phyloP scores from a whole-genome alignment of 2,329 filamentous ascomycete species.

The Ascochyta viciae-villosae region DNA sequence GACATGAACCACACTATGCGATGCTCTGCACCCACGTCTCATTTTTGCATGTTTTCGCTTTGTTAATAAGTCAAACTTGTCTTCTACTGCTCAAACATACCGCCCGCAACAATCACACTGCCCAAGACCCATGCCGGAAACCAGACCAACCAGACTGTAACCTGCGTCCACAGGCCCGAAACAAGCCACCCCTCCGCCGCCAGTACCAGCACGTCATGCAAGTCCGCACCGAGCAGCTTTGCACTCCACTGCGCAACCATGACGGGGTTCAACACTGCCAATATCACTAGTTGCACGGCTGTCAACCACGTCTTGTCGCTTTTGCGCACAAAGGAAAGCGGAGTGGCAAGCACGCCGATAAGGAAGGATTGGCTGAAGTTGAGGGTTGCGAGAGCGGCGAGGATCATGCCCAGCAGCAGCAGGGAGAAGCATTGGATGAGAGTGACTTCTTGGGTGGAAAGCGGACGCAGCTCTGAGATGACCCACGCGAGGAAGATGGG shows the following conservation, averaged over 20 bases:
- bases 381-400: conserved; percentile 90
- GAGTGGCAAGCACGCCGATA: conserved; percentile 78
- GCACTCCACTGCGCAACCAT: conserved; percentile 41
- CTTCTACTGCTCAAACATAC: conserved; percentile 20
- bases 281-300: conserved; percentile 22
- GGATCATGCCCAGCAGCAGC: conserved; percentile 88
- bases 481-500: conserved; percentile 41
- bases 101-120: conserved; percentile 38
- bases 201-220: conserved; percentile 66
- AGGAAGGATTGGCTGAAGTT: conserved; percentile 94
- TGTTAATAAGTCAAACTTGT: neutral
- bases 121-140: conserved; percentile 88
- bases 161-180: conserved; percentile 86
- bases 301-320: conserved; percentile 16
- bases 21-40: neutral
- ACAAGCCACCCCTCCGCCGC: conserved; percentile 89
- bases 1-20: neutral
- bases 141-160: conserved; percentile 94
- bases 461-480: conserved; percentile 51
- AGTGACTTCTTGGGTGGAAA: conserved; percentile 73
- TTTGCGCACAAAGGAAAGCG: conserved; percentile 75
- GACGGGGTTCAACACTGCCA: conserved; percentile 44
- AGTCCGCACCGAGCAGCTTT: conserved; percentile 45
- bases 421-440: conserved; percentile 91
- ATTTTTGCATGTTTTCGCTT: neutral